phyloP scores from a whole-genome alignment of 352 stramenopile genomes.

The Achlya hypogyna region DNA sequence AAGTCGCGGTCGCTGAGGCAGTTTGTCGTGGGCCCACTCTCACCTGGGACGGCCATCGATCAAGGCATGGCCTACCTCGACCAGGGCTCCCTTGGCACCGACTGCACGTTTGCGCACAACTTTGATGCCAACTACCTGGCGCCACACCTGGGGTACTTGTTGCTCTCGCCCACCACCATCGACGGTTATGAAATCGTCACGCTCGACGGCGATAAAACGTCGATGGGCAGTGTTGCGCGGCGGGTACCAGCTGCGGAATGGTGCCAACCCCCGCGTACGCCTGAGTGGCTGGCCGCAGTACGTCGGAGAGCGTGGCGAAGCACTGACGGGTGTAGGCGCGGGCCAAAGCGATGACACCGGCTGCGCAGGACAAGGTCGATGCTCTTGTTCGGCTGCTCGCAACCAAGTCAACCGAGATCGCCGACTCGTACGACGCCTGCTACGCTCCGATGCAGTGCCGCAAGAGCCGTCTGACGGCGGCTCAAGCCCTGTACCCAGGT shows the following conservation, averaged over 20 bases:
- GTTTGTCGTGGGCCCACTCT: neutral
- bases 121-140: neutral
- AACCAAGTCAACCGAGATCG: too few relatives aligned
- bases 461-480: neutral
- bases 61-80: neutral
- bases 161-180: neutral
- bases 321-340: too few relatives aligned
- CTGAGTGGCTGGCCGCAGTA: neutral
- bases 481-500: conserved; percentile 1
- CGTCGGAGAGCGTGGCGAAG: too few relatives aligned
- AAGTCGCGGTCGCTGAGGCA: neutral
- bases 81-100: neutral
- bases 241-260: neutral
- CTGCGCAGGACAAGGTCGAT: too few relatives aligned
- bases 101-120: neutral
- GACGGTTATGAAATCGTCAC: neutral
- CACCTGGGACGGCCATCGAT: neutral
- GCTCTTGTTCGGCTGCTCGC: too few relatives aligned
- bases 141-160: neutral
- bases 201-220: neutral
- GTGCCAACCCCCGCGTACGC: neutral
- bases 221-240: neutral
- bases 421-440: too few relatives aligned
- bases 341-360: too few relatives aligned
- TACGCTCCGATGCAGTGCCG: neutral